These are phyloP conservation scores for Mucor saturninus DNA, from an alignment of 371 early-diverging fungal species.

Conservation along the genomic window DNA sequence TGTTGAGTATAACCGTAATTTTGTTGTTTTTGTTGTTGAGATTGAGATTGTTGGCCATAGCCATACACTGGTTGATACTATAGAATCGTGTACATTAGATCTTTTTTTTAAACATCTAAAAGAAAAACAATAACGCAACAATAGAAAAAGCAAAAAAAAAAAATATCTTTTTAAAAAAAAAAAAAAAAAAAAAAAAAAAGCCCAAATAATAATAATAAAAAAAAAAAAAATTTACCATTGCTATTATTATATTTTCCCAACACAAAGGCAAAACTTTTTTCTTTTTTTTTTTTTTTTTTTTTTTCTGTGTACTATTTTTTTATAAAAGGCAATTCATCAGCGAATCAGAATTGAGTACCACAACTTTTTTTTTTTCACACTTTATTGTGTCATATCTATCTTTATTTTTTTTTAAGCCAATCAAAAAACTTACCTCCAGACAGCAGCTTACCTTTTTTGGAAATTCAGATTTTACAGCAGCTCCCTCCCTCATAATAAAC, in stretches of 20 bases:
- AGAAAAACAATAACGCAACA: neutral
- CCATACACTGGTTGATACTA: constrained; percentile 32
- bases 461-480: too few relatives aligned
- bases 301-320: neutral
- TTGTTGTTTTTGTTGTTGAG: constrained; percentile 13
- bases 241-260: neutral
- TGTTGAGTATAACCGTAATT: constrained; percentile 3
- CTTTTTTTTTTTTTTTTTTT: constrained; percentile 5
- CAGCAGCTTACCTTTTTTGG: too few relatives aligned
- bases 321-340: neutral
- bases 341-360: neutral
- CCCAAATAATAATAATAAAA: neutral
- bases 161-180: constrained; percentile 6
- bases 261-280: constrained; percentile 1
- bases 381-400: neutral
- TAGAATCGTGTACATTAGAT: neutral
- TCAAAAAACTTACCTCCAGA: too few relatives aligned
- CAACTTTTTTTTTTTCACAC: too few relatives aligned
- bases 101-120: neutral
- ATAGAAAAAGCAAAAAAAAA: neutral
- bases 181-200: constrained; percentile 11
- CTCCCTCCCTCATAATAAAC: too few relatives aligned
- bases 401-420: neutral
- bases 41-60: constrained; percentile 22
- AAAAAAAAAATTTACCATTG: constrained; percentile 5